Percentiles rank a stretch among this genome's conserved stretches.
phyloP scores from a whole-genome alignment of 1,139 yeast genomes.

The Suhomyces terraborum region DNA sequence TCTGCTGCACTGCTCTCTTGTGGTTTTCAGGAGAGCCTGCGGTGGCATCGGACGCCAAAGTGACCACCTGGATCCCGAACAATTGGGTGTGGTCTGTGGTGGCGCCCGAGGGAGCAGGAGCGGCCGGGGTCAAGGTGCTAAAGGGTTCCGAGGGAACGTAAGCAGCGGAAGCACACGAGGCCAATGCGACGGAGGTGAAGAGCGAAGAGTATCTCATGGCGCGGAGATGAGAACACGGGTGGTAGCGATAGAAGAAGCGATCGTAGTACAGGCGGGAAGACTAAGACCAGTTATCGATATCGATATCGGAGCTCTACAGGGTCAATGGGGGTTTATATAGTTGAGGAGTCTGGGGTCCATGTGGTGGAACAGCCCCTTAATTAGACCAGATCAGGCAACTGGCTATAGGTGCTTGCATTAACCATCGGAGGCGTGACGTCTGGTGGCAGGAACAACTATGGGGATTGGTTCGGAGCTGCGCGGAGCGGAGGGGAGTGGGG shows the following conservation, averaged over 20 bases:
- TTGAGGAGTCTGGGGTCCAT: no score
- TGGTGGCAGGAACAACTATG: background rate
- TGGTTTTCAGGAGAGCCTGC: conserved; percentile 23
- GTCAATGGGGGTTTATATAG: conserved; percentile 3
- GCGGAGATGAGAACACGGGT: background rate
- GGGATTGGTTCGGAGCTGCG: no score
- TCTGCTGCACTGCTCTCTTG: conserved; percentile 31
- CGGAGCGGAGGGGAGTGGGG: no score
- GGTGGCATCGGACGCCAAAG: conserved; percentile 21
- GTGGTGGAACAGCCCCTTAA: conserved; percentile 4
- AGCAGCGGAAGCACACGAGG: conserved; percentile 59
- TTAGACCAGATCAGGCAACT: conserved; percentile 5
- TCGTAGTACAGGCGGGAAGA: no score
- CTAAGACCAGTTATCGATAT: no score
- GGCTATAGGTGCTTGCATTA: conserved; percentile 7
- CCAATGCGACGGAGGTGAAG: conserved; percentile 36
- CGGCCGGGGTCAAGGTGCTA: conserved; percentile 34
- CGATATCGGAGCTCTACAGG: no score
- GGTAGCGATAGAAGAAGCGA: background rate
- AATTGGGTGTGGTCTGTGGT: conserved; percentile 58
- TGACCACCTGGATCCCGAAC: conserved; percentile 69
- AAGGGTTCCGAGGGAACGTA: conserved; percentile 46
- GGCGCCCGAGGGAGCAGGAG: conserved; percentile 56
- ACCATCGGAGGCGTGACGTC: conserved; percentile 3
- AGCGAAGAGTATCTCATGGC: conserved; percentile 34